These are phyloP conservation scores for Barbarea vulgaris DNA, from an alignment of 345 rosid species.

Conservation along the genomic window DNA sequence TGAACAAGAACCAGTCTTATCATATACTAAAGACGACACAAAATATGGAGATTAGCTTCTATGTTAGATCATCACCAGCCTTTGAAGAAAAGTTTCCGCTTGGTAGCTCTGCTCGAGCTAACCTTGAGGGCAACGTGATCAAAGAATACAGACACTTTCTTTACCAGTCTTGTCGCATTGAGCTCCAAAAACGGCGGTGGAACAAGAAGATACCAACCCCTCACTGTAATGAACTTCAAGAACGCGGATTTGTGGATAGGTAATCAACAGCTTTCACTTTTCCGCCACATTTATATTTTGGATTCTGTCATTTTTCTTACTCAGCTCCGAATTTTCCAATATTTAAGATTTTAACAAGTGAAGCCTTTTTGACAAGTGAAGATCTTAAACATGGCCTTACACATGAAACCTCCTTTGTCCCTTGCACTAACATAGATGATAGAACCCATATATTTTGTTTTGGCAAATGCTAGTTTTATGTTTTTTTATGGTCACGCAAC, in stretches of 20 bases:
- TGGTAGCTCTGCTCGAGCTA: slow-evolving; percentile 68
- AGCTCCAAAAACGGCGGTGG: slow-evolving; percentile 79
- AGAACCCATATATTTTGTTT: not conserved
- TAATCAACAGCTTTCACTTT: slow-evolving; percentile 25
- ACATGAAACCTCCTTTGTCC: not conserved
- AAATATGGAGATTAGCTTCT: slow-evolving; percentile 69
- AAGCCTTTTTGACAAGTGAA: not conserved
- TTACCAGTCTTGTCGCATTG: slow-evolving; percentile 71
- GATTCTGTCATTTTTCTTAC: slow-evolving; percentile 13
- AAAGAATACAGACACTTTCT: slow-evolving; percentile 70
- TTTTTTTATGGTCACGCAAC: not conserved
- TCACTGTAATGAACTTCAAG: slow-evolving; percentile 68
- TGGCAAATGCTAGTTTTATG: not conserved
- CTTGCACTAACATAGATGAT: not conserved
- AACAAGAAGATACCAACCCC: slow-evolving; percentile 76
- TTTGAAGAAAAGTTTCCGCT: slow-evolving; percentile 70
- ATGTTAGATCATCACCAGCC: slow-evolving; percentile 60
- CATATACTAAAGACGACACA: slow-evolving; percentile 70
- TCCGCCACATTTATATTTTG: not conserved
- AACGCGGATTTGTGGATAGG: slow-evolving; percentile 65
- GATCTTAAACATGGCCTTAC: not conserved
- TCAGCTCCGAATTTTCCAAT: not conserved
- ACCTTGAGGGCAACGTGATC: slow-evolving; percentile 65
- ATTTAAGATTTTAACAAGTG: not conserved
- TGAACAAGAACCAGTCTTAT: slow-evolving; percentile 61